These are phyloP conservation scores for Alternaria brassicicola DNA, from an alignment of 2,329 filamentous ascomycete species.

Conservation along the genomic window DNA sequence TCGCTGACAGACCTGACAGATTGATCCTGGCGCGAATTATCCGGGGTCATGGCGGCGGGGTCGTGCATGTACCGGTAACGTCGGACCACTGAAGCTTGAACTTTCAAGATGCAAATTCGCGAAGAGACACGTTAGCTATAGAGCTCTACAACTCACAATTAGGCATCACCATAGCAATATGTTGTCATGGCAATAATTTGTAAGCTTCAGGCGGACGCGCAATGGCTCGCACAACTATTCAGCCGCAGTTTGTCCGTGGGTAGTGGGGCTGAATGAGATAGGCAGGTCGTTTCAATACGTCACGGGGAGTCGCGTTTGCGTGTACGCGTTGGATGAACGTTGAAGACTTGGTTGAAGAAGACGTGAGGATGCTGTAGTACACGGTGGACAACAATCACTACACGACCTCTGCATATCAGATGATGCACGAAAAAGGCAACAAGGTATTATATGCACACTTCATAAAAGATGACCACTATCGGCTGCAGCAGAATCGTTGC, in stretches of 20 bases:
- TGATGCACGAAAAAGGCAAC: background rate
- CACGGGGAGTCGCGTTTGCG: background rate
- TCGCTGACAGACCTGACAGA: slow-evolving; percentile 33
- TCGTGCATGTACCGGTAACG: slow-evolving; percentile 3
- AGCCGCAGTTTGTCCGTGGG: background rate
- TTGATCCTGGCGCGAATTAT: background rate
- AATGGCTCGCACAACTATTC: background rate
- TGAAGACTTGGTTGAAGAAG: background rate
- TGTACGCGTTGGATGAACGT: background rate
- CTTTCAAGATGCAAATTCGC: background rate
- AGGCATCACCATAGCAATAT: background rate
- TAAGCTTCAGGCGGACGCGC: background rate
- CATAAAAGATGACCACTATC: background rate
- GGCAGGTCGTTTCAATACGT: background rate
- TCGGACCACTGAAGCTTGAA: background rate
- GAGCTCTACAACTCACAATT: background rate
- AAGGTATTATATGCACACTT: background rate
- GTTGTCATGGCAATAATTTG: background rate
- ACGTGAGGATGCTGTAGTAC: background rate
- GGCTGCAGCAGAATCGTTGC: background rate
- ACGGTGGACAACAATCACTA: background rate
- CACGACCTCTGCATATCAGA: background rate
- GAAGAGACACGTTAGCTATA: background rate
- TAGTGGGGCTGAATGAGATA: slow-evolving; percentile 4
- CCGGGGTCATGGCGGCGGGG: slow-evolving; percentile 10